Evolutionary conservation across 306 rosid genomes (phyloP).

Genomic region (Oxytropis ochrocephala): DNA sequence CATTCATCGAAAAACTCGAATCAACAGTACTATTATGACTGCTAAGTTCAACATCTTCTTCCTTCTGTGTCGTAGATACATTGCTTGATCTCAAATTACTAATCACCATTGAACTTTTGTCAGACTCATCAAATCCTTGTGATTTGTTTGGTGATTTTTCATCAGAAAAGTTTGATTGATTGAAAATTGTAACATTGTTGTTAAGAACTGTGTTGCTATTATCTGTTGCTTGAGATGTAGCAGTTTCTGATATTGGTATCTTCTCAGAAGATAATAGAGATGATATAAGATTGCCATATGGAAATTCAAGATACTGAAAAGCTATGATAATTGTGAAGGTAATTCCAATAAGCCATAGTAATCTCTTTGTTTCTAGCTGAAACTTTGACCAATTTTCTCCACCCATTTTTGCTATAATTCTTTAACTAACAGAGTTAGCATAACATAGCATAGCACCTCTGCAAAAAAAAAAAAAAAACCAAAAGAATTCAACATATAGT

Average conservation of each 20-base stretch:
- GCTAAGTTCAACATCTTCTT: constrained; percentile 7
- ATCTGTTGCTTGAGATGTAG: constrained; percentile 18
- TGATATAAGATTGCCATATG: constrained; percentile 34
- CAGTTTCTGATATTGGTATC: constrained; percentile 16
- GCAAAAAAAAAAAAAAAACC: constrained; percentile 8
- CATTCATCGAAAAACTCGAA: constrained; percentile 19
- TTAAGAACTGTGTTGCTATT: neutral
- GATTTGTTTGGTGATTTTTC: constrained; percentile 17
- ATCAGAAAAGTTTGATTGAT: constrained; percentile 11
- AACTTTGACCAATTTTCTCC: constrained; percentile 35
- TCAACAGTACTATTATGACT: neutral
- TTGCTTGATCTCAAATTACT: neutral
- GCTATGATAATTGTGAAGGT: constrained; percentile 46
- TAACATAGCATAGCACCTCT: constrained; percentile 29
- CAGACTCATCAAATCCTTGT: constrained; percentile 27
- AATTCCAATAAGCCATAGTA: constrained; percentile 47
- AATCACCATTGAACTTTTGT: constrained; percentile 1
- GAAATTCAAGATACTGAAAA: constrained; percentile 50
- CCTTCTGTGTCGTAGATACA: neutral
- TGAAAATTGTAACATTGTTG: constrained; percentile 18
- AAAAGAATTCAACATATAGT: neutral
- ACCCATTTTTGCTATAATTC: constrained; percentile 39
- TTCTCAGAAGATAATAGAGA: constrained; percentile 38
- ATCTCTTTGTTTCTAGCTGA: constrained; percentile 49
- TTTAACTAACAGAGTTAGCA: neutral